Percentiles rank a stretch among this genome's conserved stretches.
Evolutionary conservation across 2,329 filamentous ascomycete genomes (phyloP).

Genomic region (Grosmannia huntii): DNA sequence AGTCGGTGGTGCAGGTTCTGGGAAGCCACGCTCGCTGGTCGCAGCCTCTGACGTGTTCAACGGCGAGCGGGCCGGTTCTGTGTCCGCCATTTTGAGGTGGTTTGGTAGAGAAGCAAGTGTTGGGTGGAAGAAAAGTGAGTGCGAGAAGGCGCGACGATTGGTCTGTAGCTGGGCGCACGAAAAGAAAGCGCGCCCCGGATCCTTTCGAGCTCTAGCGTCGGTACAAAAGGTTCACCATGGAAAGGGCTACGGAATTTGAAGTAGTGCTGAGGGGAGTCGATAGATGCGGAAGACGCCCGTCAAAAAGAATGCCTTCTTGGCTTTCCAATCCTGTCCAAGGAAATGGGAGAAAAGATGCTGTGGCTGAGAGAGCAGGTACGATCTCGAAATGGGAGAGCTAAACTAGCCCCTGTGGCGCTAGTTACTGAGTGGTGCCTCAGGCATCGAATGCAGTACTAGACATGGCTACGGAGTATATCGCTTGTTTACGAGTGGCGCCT

Average conservation of each 20-base stretch:
- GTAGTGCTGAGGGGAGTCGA: too few species aligned
- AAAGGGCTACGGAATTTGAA: too few species aligned
- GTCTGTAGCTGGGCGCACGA: background rate
- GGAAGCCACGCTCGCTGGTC: background rate
- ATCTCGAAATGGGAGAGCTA: background rate
- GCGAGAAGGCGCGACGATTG: background rate
- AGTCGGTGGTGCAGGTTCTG: background rate
- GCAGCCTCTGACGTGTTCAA: background rate
- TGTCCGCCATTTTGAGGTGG: slow-evolving; percentile 5
- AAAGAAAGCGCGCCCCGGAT: too few species aligned
- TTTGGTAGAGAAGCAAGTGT: too few species aligned
- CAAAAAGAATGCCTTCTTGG: too few species aligned
- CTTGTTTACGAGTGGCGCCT: background rate
- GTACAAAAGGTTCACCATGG: too few species aligned
- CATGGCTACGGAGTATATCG: background rate
- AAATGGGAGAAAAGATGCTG: background rate
- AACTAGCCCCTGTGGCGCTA: background rate
- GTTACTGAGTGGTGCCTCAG: background rate
- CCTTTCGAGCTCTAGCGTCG: too few species aligned
- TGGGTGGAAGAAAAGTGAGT: background rate
- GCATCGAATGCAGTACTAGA: background rate
- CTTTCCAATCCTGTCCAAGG: too few species aligned
- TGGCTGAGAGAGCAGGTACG: background rate
- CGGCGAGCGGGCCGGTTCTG: slow-evolving; percentile 1
- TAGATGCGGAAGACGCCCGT: too few species aligned